phyloP scores from a whole-genome alignment of 495 filamentous ascomycete genomes.

The Penicillium parvum region DNA sequence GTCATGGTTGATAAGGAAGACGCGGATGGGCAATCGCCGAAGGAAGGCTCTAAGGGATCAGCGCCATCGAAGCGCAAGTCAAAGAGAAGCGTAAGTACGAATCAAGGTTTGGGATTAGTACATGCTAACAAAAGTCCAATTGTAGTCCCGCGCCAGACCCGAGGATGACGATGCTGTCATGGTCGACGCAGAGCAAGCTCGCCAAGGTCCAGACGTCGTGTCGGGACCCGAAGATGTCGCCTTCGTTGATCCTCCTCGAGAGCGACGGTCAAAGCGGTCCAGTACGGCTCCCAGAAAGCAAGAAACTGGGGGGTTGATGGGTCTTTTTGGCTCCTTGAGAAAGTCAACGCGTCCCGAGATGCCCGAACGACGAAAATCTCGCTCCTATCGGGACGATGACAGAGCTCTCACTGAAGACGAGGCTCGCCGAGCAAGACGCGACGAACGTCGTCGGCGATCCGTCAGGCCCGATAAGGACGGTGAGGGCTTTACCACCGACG shows the following conservation, averaged over 20 bases:
- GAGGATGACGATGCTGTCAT: conserved; percentile 45
- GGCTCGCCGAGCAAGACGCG: too few species aligned
- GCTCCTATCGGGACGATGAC: conserved; percentile 40
- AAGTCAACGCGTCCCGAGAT: conserved; percentile 35
- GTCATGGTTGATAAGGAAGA: conserved; percentile 51
- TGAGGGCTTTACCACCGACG: conserved; percentile 44
- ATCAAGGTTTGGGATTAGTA: neutral
- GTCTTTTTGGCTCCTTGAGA: conserved; percentile 43
- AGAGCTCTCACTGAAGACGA: too few species aligned
- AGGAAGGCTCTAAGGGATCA: conserved; percentile 31
- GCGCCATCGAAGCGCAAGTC: conserved; percentile 38
- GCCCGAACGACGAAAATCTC: conserved; percentile 38
- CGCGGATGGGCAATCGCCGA: conserved; percentile 39
- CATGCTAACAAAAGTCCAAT: neutral
- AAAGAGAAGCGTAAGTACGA: conserved; percentile 28
- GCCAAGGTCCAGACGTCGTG: conserved; percentile 32
- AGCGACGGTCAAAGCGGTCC: conserved; percentile 50
- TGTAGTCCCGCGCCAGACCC: conserved; percentile 26
- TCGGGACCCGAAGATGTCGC: conserved; percentile 61
- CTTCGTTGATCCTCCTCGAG: conserved; percentile 66
- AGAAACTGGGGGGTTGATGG: conserved; percentile 45
- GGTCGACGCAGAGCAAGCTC: conserved; percentile 41
- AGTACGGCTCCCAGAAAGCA: conserved; percentile 43
- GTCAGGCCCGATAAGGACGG: conserved; percentile 40
- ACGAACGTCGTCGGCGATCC: conserved; percentile 39